These are phyloP conservation scores for Ogataea trehaloabstinens DNA, from an alignment of 805 yeast genomes.

Conservation along the genomic window DNA sequence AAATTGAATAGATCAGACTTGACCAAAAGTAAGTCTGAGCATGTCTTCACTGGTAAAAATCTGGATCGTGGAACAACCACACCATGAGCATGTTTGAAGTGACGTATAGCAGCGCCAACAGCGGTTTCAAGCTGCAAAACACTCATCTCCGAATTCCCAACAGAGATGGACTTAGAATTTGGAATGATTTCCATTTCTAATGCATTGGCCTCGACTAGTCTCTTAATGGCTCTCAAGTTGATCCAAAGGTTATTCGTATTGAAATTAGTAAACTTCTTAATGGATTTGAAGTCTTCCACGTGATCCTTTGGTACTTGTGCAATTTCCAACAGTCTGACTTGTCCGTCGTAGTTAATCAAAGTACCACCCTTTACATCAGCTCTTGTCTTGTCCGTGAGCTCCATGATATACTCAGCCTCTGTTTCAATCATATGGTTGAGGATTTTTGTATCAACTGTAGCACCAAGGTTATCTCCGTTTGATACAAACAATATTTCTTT, in stretches of 20 bases:
- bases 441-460: conserved; percentile 91
- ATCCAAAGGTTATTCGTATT: conserved; percentile 99
- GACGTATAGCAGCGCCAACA: conserved; percentile 98
- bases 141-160: conserved; percentile 73
- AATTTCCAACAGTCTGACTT: conserved; percentile 90
- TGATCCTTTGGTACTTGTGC: conserved; percentile 99
- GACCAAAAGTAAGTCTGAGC: conserved; percentile 90
- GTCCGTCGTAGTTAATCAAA: conserved; percentile 91
- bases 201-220: conserved; percentile 79
- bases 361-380: conserved; percentile 99
- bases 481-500: conserved; percentile 94
- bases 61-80: conserved; percentile 98
- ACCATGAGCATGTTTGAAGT: conserved; percentile 93
- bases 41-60: conserved; percentile 96
- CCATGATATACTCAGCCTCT: conserved; percentile 95
- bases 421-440: conserved; percentile 91
- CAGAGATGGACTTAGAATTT: conserved; percentile 78
- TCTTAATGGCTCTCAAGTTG: conserved; percentile 89
- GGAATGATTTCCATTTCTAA: conserved; percentile 94
- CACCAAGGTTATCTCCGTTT: conserved; percentile 98
- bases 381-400: conserved; percentile 96
- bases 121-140: conserved; percentile 98
- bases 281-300: conserved; percentile 95
- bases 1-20: conserved; percentile 91
- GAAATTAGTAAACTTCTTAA: conserved; percentile 96